A percentile compares a stretch with the other conserved stretches of the same genome.
phyloP scores from a whole-genome alignment of 371 early-diverging fungal genomes.

The Apophysomyces sp. region DNA sequence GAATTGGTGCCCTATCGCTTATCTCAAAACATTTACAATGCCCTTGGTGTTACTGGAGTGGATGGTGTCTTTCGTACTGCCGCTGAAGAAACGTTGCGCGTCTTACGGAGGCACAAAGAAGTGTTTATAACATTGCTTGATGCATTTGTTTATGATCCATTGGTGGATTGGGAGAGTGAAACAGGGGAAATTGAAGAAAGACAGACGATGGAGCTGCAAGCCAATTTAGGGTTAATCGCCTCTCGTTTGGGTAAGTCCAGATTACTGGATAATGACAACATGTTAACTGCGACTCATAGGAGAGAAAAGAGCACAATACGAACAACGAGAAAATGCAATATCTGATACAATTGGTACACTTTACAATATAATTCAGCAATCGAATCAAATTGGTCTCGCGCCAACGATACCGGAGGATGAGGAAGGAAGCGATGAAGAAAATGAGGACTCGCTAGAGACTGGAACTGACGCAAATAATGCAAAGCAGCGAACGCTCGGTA shows the following conservation, averaged over 20 bases:
- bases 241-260: constrained; percentile 26
- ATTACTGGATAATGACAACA: neutral
- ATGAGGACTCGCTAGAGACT: constrained; percentile 4
- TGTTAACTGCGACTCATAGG: neutral
- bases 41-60: constrained; percentile 77
- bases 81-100: constrained; percentile 73
- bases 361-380: constrained; percentile 18
- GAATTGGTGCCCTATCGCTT: constrained; percentile 97
- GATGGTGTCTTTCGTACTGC: constrained; percentile 81
- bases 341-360: constrained; percentile 7
- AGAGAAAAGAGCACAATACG: constrained; percentile 27
- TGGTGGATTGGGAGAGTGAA: constrained; percentile 64
- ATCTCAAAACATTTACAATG: constrained; percentile 82
- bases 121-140: constrained; percentile 84
- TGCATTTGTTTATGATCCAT: constrained; percentile 94
- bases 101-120: constrained; percentile 78
- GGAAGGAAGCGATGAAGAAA: constrained; percentile 10
- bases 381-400: constrained; percentile 14
- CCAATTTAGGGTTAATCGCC: constrained; percentile 36
- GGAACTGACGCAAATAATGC: constrained; percentile 1
- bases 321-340: constrained; percentile 15
- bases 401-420: neutral
- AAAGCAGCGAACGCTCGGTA: constrained; percentile 2
- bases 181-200: constrained; percentile 33
- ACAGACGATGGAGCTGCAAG: constrained; percentile 42